Evolutionary conservation across 176 grass and related monocot genomes (phyloP).

Genomic region (Avena atlantica): DNA sequence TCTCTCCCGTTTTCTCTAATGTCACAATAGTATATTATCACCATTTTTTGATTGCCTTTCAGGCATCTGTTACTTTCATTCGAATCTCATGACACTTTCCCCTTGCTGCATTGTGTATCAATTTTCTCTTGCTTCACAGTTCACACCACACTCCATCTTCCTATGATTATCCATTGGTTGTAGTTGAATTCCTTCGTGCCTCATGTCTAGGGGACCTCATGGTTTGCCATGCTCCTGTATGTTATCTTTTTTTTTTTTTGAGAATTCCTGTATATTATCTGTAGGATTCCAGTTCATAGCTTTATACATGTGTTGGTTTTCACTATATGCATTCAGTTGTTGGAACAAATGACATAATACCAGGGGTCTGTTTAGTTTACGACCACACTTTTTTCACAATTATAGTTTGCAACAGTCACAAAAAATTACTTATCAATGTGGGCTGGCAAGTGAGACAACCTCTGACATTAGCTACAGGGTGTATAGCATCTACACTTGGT

Average conservation of each 20-base stretch:
- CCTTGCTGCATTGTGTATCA: neutral
- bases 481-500: neutral
- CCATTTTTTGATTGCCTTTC: neutral
- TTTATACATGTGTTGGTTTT: neutral
- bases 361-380: conserved; percentile 2
- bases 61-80: neutral
- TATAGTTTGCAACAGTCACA: neutral
- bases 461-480: neutral
- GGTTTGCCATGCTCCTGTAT: conserved; percentile 1
- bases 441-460: neutral
- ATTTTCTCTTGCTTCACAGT: conserved; percentile 24
- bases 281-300: neutral
- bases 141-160: conserved; percentile 13
- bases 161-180: neutral
- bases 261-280: neutral
- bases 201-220: conserved; percentile 23
- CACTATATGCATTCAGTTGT: neutral
- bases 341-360: conserved; percentile 39
- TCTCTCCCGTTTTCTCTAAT: neutral
- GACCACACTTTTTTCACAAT: neutral
- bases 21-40: neutral
- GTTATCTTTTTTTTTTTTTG: neutral
- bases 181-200: neutral
- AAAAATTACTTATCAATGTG: neutral
- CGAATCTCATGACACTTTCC: neutral